Percentiles rank a stretch among this genome's conserved stretches.
phyloP scores from a whole-genome alignment of 78 protist genomes.

The Ministeria vibrans region DNA sequence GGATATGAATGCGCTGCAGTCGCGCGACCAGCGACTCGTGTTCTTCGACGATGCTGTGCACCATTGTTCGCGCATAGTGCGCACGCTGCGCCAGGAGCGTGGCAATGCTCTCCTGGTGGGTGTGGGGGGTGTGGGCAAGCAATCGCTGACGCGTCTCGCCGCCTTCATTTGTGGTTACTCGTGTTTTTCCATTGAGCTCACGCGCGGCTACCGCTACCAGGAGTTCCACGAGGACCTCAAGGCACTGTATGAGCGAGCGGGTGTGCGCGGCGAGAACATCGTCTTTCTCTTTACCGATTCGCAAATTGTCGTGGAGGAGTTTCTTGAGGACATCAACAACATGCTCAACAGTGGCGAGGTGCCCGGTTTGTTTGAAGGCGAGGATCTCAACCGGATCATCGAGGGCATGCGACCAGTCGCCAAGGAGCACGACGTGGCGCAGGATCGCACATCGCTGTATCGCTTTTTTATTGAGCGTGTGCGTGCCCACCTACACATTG shows the following conservation, averaged over 20 bases:
- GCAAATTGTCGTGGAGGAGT: slow-evolving; percentile 62
- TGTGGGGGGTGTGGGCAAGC: slow-evolving; percentile 89
- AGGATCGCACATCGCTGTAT: background rate
- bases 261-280: slow-evolving; percentile 41
- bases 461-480: slow-evolving; percentile 29
- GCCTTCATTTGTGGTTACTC: slow-evolving; percentile 48
- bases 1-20: slow-evolving; percentile 41
- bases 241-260: slow-evolving; percentile 33
- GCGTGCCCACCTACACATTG: slow-evolving; percentile 61
- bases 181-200: slow-evolving; percentile 33
- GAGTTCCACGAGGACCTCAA: slow-evolving; percentile 68
- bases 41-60: slow-evolving; percentile 72
- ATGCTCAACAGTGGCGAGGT: slow-evolving; percentile 81
- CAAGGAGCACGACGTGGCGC: background rate
- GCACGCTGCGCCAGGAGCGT: slow-evolving; percentile 67
- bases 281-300: slow-evolving; percentile 81
- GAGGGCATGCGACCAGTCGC: background rate
- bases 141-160: slow-evolving; percentile 77
- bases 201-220: slow-evolving; percentile 34
- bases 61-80: slow-evolving; percentile 70
- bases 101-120: slow-evolving; percentile 92
- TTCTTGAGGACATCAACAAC: slow-evolving; percentile 84
- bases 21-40: slow-evolving; percentile 71
- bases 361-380: slow-evolving; percentile 72
- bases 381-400: slow-evolving; percentile 54